Evolutionary conservation across 1,139 yeast genomes (phyloP).

Genomic region (Lodderomyces theae): DNA sequence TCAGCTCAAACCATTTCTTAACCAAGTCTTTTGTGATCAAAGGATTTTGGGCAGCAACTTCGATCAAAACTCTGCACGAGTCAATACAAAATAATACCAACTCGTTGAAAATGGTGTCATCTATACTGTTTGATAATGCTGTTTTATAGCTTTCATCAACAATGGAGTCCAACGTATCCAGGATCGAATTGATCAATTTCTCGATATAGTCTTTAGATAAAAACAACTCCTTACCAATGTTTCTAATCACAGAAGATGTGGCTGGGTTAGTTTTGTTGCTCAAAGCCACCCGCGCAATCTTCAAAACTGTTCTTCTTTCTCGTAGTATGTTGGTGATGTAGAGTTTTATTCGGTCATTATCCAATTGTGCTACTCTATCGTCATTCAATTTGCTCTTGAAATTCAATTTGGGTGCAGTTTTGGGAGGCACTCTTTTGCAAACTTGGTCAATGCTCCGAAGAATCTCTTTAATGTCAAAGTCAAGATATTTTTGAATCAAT

Average conservation of each 20-base stretch:
- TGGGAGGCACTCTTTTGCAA: slow-evolving; percentile 24
- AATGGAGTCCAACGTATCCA: slow-evolving; percentile 6
- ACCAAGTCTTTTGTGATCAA: slow-evolving; percentile 31
- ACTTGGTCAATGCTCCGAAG: slow-evolving; percentile 46
- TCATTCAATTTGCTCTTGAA: slow-evolving; percentile 36
- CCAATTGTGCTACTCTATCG: slow-evolving; percentile 31
- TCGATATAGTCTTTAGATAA: slow-evolving; percentile 25
- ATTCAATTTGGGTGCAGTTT: slow-evolving; percentile 25
- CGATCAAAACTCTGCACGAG: slow-evolving; percentile 44
- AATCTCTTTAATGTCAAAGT: slow-evolving; percentile 39
- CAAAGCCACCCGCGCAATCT: slow-evolving; percentile 38
- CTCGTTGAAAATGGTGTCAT: slow-evolving; percentile 32
- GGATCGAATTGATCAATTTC: slow-evolving; percentile 21
- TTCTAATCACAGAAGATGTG: slow-evolving; percentile 31
- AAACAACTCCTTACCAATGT: slow-evolving; percentile 39
- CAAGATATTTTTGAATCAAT: slow-evolving; percentile 32
- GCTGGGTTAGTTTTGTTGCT: slow-evolving; percentile 32
- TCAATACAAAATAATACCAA: slow-evolving; percentile 35
- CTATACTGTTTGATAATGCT: slow-evolving; percentile 20
- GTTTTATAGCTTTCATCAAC: slow-evolving; percentile 14
- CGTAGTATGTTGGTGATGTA: slow-evolving; percentile 37
- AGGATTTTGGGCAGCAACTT: slow-evolving; percentile 35
- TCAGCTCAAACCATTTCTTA: slow-evolving; percentile 55
- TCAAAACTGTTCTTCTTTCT: slow-evolving; percentile 46
- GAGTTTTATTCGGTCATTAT: slow-evolving; percentile 28